Percentiles rank a stretch among this genome's conserved stretches.
Conservation (phyloP, 164 flowering plant species). For the Nymphaea thermarum region DNA sequence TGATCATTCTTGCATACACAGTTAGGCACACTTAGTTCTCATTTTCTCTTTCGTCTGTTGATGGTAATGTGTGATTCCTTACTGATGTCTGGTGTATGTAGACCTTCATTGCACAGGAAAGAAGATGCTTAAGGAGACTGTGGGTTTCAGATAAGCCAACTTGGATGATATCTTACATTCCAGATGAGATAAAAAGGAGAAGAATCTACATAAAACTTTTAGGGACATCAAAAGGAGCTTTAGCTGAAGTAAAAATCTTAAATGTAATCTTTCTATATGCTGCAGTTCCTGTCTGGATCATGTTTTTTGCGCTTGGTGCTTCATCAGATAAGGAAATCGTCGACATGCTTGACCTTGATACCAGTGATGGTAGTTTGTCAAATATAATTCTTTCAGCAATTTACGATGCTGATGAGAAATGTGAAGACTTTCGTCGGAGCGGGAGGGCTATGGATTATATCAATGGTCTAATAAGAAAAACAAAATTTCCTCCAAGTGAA, state of each 20-base stretch:
- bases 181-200: conserved; percentile 36
- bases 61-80: no score
- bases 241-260: conserved; percentile 40
- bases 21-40: no score
- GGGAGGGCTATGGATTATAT: conserved; percentile 30
- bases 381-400: conserved; percentile 68
- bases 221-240: conserved; percentile 19
- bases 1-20: no score
- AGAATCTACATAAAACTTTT: conserved; percentile 43
- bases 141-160: conserved; percentile 52
- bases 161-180: conserved; percentile 41
- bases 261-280: conserved; percentile 32
- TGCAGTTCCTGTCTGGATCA: conserved; percentile 66
- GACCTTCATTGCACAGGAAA: conserved; percentile 90
- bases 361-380: conserved; percentile 29
- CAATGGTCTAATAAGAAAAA: conserved; percentile 16
- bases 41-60: no score
- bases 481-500: conserved; percentile 58
- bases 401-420: conserved; percentile 50
- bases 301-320: conserved; percentile 81
- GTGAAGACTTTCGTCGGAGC: conserved; percentile 40
- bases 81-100: conserved; percentile 15
- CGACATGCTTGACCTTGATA: conserved; percentile 42
- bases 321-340: conserved; percentile 63
- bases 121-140: conserved; percentile 51